Evolutionary conservation across 2,329 filamentous ascomycete species (phyloP), one percentile per base, ranked within the genome.

Genomic region (Cladosporium sp.): DNA sequence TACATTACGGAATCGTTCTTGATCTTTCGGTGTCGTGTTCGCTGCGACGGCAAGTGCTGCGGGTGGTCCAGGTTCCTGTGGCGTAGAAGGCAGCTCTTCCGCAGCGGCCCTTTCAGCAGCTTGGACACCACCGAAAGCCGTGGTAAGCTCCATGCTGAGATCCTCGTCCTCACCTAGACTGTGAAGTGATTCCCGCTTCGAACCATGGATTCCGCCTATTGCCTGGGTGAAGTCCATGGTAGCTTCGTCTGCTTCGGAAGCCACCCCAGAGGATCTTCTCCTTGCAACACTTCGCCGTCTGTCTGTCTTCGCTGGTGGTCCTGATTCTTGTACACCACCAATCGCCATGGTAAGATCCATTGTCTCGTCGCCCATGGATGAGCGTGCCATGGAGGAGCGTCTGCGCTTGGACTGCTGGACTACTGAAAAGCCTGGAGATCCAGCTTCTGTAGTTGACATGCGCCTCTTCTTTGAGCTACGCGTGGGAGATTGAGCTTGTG

Each of bases 181-280:
- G 26, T 69, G 49, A 70, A 75, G 61, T 71, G 61, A 62, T 32
- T 51, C 39, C 2, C 34, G 43, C n/a, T 54, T 65, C 23, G 66
- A 58, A 18, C 67, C 28, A 23, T 70, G 70, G 62, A 76, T 74
- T 39, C 81, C 79, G 30, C 85, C 85, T 51, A 86, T 76, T 34
- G 83, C 82, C 67, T 80, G 80, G 1, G 85, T 87, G 57, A 87
- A 80, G 54, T 88, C 85, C 84, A 86, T 83, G 34, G 81, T 84
- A 67, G 80, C 79, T 65, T 85, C 82, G 16, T 79, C 81, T 25
- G 74, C 68, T 8, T 76, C 77, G 3, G 73, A 75, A 23, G 71
- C 76, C 21, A 70, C 67, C 43, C 72, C 77, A 61, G 70, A 77
- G 64, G 73, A 78, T 64, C 72, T 70, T 66, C 77, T 75, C 54